A percentile compares a stretch with the other conserved stretches of the same genome.
Evolutionary conservation across 306 rosid species (phyloP).

Genomic region (Pterocarpus macrocarpus): DNA sequence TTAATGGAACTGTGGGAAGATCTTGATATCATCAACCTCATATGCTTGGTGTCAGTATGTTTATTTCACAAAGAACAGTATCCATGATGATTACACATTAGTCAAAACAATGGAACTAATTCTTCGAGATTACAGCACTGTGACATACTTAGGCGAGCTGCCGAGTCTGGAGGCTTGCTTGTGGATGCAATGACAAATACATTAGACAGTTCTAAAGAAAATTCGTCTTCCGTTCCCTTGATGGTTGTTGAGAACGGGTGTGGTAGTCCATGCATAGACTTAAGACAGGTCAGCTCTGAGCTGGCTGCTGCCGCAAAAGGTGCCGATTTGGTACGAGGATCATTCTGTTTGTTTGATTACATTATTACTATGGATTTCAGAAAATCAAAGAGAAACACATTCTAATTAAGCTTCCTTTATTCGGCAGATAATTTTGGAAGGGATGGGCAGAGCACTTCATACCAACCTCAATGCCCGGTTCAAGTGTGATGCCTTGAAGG

Average conservation of each 20-base stretch:
- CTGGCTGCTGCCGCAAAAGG: constrained; percentile 80
- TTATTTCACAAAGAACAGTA: not conserved
- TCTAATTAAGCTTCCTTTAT: constrained; percentile 17
- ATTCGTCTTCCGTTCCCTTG: constrained; percentile 55
- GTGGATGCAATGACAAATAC: constrained; percentile 80
- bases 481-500: constrained; percentile 85
- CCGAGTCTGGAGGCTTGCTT: constrained; percentile 83
- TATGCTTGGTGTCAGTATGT: not conserved
- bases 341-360: constrained; percentile 33
- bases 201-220: constrained; percentile 60
- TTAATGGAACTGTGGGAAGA: no score
- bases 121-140: constrained; percentile 70
- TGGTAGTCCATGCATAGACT: constrained; percentile 88
- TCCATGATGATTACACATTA: not conserved
- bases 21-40: not conserved
- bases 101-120: constrained; percentile 41
- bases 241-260: constrained; percentile 87
- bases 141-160: constrained; percentile 86
- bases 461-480: constrained; percentile 83
- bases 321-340: constrained; percentile 72
- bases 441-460: constrained; percentile 86
- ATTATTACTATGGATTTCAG: not conserved
- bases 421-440: constrained; percentile 80
- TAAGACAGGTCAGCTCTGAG: constrained; percentile 93
- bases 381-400: not conserved